A percentile compares a stretch with the other conserved stretches of the same genome.
Evolutionary conservation across 139 green algal genomes (phyloP).

Genomic region (Micractinium conductrix): DNA sequence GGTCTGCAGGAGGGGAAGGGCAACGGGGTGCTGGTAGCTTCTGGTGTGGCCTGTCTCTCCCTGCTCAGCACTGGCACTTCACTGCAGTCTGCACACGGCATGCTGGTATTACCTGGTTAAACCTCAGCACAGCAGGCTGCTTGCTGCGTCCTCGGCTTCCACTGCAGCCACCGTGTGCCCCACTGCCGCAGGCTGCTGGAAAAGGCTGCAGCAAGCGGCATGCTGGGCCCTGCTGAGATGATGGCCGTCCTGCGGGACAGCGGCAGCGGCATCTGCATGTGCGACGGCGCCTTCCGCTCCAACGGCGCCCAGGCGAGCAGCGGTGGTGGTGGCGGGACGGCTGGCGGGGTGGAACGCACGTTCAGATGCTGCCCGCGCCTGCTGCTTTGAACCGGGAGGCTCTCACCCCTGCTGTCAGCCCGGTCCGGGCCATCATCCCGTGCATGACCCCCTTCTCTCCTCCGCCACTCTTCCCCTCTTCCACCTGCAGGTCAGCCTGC

Average conservation of each 20-base stretch:
- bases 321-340: neutral
- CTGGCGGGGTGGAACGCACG: neutral
- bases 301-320: conserved; percentile 33
- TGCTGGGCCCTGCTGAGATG: conserved; percentile 19
- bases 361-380: neutral
- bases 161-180: too few species aligned
- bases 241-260: conserved; percentile 38
- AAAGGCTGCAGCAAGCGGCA: neutral
- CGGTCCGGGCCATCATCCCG: too few species aligned
- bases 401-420: neutral
- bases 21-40: neutral
- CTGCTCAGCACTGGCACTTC: neutral
- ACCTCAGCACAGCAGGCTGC: neutral
- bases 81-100: neutral
- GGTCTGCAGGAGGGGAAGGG: neutral
- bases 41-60: neutral
- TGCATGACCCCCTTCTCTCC: neutral
- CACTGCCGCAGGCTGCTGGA: conserved; percentile 22
- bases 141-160: neutral
- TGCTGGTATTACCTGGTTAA: neutral
- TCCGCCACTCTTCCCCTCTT: neutral
- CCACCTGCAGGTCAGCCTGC: conserved; percentile 25
- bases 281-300: conserved; percentile 26
- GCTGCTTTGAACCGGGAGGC: neutral
- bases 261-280: conserved; percentile 43